Conservation (phyloP, 345 rosid genomes). For the Salix udensis region DNA sequence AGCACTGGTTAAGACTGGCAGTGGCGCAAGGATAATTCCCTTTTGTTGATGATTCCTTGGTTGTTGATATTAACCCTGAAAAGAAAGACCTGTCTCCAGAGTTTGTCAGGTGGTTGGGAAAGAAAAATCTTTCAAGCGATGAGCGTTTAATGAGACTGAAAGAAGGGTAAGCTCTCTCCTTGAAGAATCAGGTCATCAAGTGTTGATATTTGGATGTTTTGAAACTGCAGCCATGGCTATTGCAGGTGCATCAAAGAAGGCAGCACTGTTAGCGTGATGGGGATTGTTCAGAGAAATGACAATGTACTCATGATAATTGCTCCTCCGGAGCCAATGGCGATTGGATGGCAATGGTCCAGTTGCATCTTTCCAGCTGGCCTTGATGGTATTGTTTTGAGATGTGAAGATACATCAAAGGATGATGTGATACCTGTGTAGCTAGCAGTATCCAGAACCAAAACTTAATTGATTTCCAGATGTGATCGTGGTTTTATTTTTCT, state of each 20-base stretch:
- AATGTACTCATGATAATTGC: slow-evolving; percentile 87
- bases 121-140: slow-evolving; percentile 66
- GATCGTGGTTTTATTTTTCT: background rate
- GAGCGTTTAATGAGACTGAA: slow-evolving; percentile 67
- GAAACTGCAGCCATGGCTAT: background rate
- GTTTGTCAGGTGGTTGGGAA: slow-evolving; percentile 71
- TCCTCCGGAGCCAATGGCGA: slow-evolving; percentile 65
- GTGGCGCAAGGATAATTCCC: slow-evolving; percentile 74
- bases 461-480: background rate
- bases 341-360: slow-evolving; percentile 76
- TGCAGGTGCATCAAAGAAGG: slow-evolving; percentile 91
- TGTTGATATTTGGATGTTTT: background rate
- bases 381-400: slow-evolving; percentile 84
- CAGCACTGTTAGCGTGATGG: slow-evolving; percentile 90
- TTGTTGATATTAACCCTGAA: slow-evolving; percentile 56
- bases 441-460: background rate
- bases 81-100: slow-evolving; percentile 62
- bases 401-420: slow-evolving; percentile 75
- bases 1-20: slow-evolving; percentile 88
- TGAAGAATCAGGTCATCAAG: background rate
- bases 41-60: slow-evolving; percentile 68
- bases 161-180: slow-evolving; percentile 61
- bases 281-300: slow-evolving; percentile 86
- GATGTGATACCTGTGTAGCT: slow-evolving; percentile 86
- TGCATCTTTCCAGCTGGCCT: slow-evolving; percentile 79